Conservation (phyloP, 2,329 filamentous ascomycete genomes). For the Xylariaceae sp. region DNA sequence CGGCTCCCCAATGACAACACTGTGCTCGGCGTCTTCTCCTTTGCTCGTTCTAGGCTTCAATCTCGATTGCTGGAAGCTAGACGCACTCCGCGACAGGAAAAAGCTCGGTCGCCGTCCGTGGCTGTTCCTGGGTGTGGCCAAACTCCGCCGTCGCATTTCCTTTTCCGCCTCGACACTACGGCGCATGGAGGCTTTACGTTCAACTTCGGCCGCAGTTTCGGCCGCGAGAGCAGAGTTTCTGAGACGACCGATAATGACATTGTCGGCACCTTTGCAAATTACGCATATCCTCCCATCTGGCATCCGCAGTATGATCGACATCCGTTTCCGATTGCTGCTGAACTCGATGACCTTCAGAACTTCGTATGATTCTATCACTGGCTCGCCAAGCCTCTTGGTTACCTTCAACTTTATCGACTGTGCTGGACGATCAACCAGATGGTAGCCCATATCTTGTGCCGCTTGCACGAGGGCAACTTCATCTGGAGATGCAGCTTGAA, state of each 20-base stretch:
- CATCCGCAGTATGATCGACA: constrained; percentile 82
- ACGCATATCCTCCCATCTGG: constrained; percentile 76
- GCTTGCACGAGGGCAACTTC: constrained; percentile 81
- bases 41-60: constrained; percentile 14
- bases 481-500: constrained; percentile 85
- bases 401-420: constrained; percentile 56
- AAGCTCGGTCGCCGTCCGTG: constrained; percentile 32
- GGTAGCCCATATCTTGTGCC: constrained; percentile 77
- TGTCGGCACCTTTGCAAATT: constrained; percentile 88
- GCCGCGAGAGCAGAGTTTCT: constrained; percentile 67
- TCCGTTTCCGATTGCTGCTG: constrained; percentile 80
- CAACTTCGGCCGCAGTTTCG: constrained; percentile 63
- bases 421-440: constrained; percentile 68
- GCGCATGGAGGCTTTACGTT: constrained; percentile 59
- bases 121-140: constrained; percentile 35
- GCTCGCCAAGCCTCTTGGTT: constrained; percentile 31
- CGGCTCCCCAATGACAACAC: background rate
- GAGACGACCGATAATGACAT: constrained; percentile 70
- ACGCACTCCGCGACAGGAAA: constrained; percentile 28
- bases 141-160: constrained; percentile 23
- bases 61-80: constrained; percentile 32
- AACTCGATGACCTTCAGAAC: constrained; percentile 87
- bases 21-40: constrained; percentile 8
- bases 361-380: constrained; percentile 61
- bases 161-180: constrained; percentile 41